Conservation (phyloP, 306 rosid genomes). For the Benincasa hispida region DNA sequence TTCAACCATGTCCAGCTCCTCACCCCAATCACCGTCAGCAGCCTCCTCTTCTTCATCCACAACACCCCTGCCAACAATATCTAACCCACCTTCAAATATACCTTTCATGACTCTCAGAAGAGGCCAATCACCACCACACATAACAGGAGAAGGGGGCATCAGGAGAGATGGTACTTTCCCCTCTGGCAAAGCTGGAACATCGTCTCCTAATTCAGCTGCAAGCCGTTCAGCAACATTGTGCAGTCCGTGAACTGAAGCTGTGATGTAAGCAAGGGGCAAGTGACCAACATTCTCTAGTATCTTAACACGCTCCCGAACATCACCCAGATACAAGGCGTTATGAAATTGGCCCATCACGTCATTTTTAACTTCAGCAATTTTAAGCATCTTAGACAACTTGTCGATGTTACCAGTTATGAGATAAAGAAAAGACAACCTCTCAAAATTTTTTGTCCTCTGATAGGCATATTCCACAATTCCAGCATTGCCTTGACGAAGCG, state of each 20-base stretch:
- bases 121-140: conserved; percentile 87
- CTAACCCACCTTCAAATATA: conserved; percentile 75
- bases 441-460: conserved; percentile 87
- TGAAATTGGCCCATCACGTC: conserved; percentile 98
- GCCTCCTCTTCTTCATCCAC: conserved; percentile 61
- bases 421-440: conserved; percentile 84
- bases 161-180: conserved; percentile 64
- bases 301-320: conserved; percentile 65
- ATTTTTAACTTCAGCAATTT: conserved; percentile 89
- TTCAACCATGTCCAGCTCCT: conserved; percentile 68
- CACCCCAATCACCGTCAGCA: conserved; percentile 66
- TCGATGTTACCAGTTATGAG: conserved; percentile 73
- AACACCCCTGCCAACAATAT: conserved; percentile 27
- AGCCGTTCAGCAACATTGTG: conserved; percentile 71
- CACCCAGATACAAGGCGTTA: conserved; percentile 79
- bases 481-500: conserved; percentile 90
- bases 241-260: conserved; percentile 74
- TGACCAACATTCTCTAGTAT: conserved; percentile 86
- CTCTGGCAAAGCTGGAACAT: conserved; percentile 59
- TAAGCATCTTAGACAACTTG: conserved; percentile 86
- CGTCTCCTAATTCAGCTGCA: conserved; percentile 68
- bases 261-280: conserved; percentile 71
- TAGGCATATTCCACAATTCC: conserved; percentile 92
- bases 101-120: conserved; percentile 79
- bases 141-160: conserved; percentile 62